Base-by-base conservation (phyloP, 306 rosid genomes). In the Trichosanthes cucumerina region DNA sequence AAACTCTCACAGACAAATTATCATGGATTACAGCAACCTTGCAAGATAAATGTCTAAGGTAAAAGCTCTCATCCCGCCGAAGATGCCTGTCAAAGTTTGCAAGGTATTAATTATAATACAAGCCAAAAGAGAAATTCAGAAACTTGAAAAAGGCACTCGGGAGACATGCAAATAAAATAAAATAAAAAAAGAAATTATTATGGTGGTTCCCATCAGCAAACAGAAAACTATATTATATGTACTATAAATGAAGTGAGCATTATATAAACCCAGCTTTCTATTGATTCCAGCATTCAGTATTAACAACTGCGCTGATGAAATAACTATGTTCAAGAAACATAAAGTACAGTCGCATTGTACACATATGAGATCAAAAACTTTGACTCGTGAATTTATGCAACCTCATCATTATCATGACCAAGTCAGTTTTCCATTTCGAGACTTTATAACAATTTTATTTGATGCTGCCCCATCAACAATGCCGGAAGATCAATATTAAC, bases 21-120 rank as follows among this genome's bases (percentile, higher is more conserved):
- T 89, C 90, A 62, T 88, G 85, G 59, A 93, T 84, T 75, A 87
- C 34, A 69, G 90, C 92, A 58, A 93, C 81, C 87, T 90, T 91
- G 82, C 88, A 86, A 10, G 97, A 87, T 82, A 91, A 82, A 81
- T 85, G 89, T 85, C 81, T 86, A 63, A 81, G 82, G 75, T 89
- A 88, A 84, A 56, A 83, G 75, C 86, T 84, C 84, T 85, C 41
- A 70, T 93, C 93, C 50, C 89, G 86, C 76, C 86, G 71, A 69
- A 90, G 86, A 80, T 88, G 85, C 88, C 97, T 93, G 84, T 80
- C 52, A 75, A 59, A 24, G 50, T 72, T 78, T 79, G 21, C 31
- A 15, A 16, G 38, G 78, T 78, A 79, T 58, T 16, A 38, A 33
- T 31, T 43, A 19, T 38, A 23, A 63, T 5, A 64, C 36, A 34